Evolutionary conservation across 108 stramenopile genomes (phyloP), one percentile per base, ranked within the genome.

Genomic region (Cyclostephanos tholiformis): DNA sequence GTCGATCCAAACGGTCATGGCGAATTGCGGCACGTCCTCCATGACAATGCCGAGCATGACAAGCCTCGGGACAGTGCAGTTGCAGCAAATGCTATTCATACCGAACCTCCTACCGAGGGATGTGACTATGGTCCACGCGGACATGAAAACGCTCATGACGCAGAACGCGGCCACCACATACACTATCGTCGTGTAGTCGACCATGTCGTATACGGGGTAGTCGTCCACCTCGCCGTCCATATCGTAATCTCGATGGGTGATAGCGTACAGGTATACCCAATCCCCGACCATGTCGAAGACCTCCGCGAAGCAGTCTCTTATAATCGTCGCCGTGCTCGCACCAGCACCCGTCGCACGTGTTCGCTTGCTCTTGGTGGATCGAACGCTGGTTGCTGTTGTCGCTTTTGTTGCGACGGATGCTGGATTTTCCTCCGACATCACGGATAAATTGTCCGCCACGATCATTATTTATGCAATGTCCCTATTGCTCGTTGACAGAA

Each of bases 21-120:
- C 4, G 35, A 79, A 70, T 39, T 79, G 77, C 16, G 77, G 77
- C 32, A 79, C 22, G 53, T 79, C 77, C 56, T 79, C 65, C 0
- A 72, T 10, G 19, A 79, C 2, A 6, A 79, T 61, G 25, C 51
- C 32, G 17, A 65, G 41, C 58, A 79, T 19, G 1, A 65, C 20
- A n/a, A 79, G 60, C 41, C 77, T 44, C 16, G 65, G 56, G 7
- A 66, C 56, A 17, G 71, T 79, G 52, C 66, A 79, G 46, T 79
- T 79, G 66, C 77, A 79, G 41, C 77, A 71, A 50, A 67, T 39
- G 32, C 57, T 62, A 58, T 71, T 76, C 13, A 16, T 29, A 0
- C 69, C 65, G n/a, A 52, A 60, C 17, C 41, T 44, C 22, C 49
- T 67, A 19, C 56, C 64, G 20, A 71, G 13, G 19, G 65, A 46